These are phyloP conservation scores for Pseudoperonospora humuli DNA, from an alignment of 352 stramenopile species.

Conservation along the genomic window DNA sequence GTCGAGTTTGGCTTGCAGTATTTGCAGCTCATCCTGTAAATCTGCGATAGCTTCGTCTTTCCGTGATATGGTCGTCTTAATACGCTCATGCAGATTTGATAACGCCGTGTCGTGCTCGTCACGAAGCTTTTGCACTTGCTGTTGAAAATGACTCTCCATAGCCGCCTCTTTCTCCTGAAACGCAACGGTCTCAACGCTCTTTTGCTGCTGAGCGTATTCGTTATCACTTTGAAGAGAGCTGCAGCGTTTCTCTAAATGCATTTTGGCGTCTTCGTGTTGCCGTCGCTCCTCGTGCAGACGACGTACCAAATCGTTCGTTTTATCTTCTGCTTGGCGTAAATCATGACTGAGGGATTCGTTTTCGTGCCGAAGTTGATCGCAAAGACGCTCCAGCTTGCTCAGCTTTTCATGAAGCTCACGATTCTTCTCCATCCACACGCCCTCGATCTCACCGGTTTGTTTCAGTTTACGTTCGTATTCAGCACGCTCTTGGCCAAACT, in stretches of 20 bases:
- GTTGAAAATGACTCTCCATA: slow-evolving; percentile 32
- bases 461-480: slow-evolving; percentile 67
- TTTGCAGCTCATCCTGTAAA: slow-evolving; percentile 58
- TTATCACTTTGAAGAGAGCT: slow-evolving; percentile 31
- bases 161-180: slow-evolving; percentile 40
- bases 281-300: slow-evolving; percentile 55
- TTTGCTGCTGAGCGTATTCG: slow-evolving; percentile 35
- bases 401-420: too few relatives aligned
- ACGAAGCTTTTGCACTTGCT: slow-evolving; percentile 36
- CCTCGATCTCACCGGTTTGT: slow-evolving; percentile 72
- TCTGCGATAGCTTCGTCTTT: slow-evolving; percentile 64
- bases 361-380: slow-evolving; percentile 40
- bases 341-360: slow-evolving; percentile 40
- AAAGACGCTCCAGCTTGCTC: slow-evolving; percentile 38
- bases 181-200: slow-evolving; percentile 30
- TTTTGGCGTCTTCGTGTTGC: slow-evolving; percentile 31
- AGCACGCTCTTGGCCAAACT: slow-evolving; percentile 50
- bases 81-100: slow-evolving; percentile 55
- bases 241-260: slow-evolving; percentile 42
- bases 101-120: slow-evolving; percentile 51
- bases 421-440: too few relatives aligned
- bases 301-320: slow-evolving; percentile 48
- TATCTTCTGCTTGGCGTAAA: slow-evolving; percentile 37
- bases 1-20: slow-evolving; percentile 69
- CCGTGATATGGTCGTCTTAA: slow-evolving; percentile 51